Conservation (phyloP, 768 basidiomycete species). For the Suillus lakei region DNA sequence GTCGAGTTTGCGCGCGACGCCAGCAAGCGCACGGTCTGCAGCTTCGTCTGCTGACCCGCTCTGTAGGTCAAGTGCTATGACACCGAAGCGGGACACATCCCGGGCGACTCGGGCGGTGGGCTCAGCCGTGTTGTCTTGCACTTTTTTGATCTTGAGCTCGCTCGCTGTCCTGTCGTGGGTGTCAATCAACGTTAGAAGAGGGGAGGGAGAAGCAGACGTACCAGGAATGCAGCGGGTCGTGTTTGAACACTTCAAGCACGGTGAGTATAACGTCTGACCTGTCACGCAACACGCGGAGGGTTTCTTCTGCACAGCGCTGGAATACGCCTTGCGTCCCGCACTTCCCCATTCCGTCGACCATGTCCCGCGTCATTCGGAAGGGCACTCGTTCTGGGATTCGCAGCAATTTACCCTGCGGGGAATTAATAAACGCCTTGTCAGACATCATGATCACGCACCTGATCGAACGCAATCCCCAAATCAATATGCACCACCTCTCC, state of each 20-base stretch:
- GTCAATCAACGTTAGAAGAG: background rate
- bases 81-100: conserved; percentile 41
- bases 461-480: conserved; percentile 95
- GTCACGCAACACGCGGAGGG: conserved; percentile 85
- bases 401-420: conserved; percentile 73
- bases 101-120: conserved; percentile 23
- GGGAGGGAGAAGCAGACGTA: conserved; percentile 36
- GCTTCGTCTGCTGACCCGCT: conserved; percentile 79
- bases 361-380: conserved; percentile 92
- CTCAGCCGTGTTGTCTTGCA: conserved; percentile 49
- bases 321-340: conserved; percentile 94
- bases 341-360: conserved; percentile 93
- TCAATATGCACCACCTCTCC: conserved; percentile 97
- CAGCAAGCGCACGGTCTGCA: conserved; percentile 85
- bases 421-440: background rate
- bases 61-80: conserved; percentile 61
- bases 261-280: conserved; percentile 90
- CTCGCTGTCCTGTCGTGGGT: conserved; percentile 68
- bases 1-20: conserved; percentile 83
- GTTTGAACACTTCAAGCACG: conserved; percentile 94
- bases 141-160: conserved; percentile 71
- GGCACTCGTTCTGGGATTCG: conserved; percentile 87
- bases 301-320: conserved; percentile 94
- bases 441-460: conserved; percentile 50
- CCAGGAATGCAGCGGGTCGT: conserved; percentile 96